phyloP scores from a whole-genome alignment of 108 stramenopile genomes.

The Discostella pseudostelligera region DNA sequence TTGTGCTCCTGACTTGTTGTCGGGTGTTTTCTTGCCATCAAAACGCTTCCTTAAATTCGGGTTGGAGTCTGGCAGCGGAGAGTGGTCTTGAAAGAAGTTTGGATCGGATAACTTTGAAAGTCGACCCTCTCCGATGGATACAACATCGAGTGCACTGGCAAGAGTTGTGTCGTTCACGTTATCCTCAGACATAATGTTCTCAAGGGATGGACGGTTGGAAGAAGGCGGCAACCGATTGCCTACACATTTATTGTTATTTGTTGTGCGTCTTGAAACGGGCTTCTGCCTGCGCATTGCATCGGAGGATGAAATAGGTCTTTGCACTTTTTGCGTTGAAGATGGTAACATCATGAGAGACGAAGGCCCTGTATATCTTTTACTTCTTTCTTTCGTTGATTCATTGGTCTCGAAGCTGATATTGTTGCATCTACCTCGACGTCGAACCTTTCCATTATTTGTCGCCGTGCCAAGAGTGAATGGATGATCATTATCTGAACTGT shows the following conservation, averaged over 20 bases:
- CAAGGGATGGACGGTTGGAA: neutral
- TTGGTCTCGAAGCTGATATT: conserved; percentile 12
- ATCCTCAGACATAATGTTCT: neutral
- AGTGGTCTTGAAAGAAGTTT: conserved; percentile 5
- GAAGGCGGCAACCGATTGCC: neutral
- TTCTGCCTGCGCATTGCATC: neutral
- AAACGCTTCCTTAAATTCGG: conserved; percentile 13
- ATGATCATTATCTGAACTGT: conserved; percentile 4
- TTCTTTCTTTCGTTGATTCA: neutral
- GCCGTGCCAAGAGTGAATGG: neutral
- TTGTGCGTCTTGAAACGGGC: neutral
- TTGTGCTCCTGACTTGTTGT: neutral
- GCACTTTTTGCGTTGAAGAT: conserved; percentile 16
- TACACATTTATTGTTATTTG: conserved; percentile 15
- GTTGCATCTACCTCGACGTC: conserved; percentile 21
- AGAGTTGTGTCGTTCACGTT: conserved; percentile 14
- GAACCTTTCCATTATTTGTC: conserved; percentile 1
- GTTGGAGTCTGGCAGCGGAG: conserved; percentile 21
- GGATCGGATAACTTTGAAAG: conserved; percentile 10
- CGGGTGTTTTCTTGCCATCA: conserved; percentile 27
- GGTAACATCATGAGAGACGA: conserved; percentile 37
- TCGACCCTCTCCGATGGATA: conserved; percentile 82
- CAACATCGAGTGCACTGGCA: conserved; percentile 91
- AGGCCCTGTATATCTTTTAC: conserved; percentile 8
- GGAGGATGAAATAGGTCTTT: neutral